Evolutionary conservation across 148 eudicot species (phyloP), one percentile per base, ranked within the genome.

Genomic region (Chenopodium berlandieri): DNA sequence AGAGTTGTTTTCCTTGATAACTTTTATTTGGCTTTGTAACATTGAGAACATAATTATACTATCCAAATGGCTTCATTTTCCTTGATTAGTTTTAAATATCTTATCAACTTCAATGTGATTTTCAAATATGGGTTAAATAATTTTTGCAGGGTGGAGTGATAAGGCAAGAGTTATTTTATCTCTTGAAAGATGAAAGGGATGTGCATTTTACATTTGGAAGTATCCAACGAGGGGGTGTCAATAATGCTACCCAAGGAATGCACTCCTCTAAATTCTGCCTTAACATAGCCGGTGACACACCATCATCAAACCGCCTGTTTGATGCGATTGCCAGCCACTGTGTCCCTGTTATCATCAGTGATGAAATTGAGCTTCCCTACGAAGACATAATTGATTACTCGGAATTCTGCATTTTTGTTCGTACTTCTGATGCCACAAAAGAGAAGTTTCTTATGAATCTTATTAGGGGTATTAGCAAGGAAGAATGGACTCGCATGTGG

Each of bases 281-380:
- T 86, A 92, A 94, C 88, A 92, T 96, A 86, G 99, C 99, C 0
- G 99, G 99, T 7, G 99, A 94, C 84, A 96, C 99, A 31, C 99
- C 99, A 7, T 94, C 99, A 20, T 96, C 99, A 25, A 96, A 92
- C 77, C 97, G 99, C 63, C 91, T 96, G 9, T 96, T 96, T 70
- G 99, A 96, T 71, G 97, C 99, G 67, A 94, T 96, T 65, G 97
- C 92, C 32, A 92, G 97, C 88, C 99, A 96, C 71, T 96, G 98
- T 69, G 98, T 94, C 75, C 99, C 99, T 0, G 97, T 96, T 50
- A 92, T 96, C 50, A 91, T 96, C 73, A 96, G 99, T 30, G 98
- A 96, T 62, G 93, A 89, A 34, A 94, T 96, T 22, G 99, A 96
- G 87, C 98, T 96, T 78, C 99, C 99, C 7, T 94, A 80, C 9